phyloP scores from a whole-genome alignment of 768 basidiomycete genomes.

The Termitomyces sp. region DNA sequence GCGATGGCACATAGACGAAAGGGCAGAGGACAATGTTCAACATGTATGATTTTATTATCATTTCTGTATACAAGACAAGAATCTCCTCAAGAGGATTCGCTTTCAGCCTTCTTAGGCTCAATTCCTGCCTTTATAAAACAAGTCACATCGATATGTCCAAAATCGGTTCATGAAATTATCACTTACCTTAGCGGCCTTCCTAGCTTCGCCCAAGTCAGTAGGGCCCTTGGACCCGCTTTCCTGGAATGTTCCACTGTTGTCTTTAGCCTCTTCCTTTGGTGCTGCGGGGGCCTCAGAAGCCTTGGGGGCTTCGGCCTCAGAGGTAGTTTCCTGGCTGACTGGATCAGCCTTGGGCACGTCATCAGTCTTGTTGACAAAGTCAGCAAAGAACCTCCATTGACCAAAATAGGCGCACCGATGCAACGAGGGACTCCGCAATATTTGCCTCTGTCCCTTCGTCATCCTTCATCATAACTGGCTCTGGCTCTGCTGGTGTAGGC shows the following conservation, averaged over 20 bases:
- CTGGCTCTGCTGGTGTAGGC: slow-evolving; percentile 9
- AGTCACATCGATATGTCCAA: not conserved
- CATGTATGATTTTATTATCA: not conserved
- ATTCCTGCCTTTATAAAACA: slow-evolving; percentile 15
- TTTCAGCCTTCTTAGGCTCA: slow-evolving; percentile 19
- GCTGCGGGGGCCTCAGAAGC: not conserved
- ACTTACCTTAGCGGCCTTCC: slow-evolving; percentile 23
- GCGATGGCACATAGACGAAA: not conserved
- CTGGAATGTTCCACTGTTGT: slow-evolving; percentile 15
- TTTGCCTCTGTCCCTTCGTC: slow-evolving; percentile 36
- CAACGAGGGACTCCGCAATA: slow-evolving; percentile 25
- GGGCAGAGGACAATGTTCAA: not conserved
- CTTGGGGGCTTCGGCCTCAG: not conserved
- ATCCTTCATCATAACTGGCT: slow-evolving; percentile 29
- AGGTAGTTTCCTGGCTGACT: not conserved
- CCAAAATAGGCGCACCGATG: slow-evolving; percentile 15
- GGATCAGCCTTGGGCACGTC: slow-evolving; percentile 15
- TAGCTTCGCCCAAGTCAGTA: slow-evolving; percentile 18
- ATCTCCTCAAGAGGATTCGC: slow-evolving; percentile 6
- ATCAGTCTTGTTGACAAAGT: slow-evolving; percentile 2
- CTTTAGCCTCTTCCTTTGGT: slow-evolving; percentile 3
- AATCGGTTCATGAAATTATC: not conserved
- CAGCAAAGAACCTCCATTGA: not conserved
- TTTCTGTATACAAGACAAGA: not conserved
- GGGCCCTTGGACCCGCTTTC: slow-evolving; percentile 19